Base-by-base conservation (phyloP, 202 grass and related monocot species). In the Elaeis oleifera region DNA sequence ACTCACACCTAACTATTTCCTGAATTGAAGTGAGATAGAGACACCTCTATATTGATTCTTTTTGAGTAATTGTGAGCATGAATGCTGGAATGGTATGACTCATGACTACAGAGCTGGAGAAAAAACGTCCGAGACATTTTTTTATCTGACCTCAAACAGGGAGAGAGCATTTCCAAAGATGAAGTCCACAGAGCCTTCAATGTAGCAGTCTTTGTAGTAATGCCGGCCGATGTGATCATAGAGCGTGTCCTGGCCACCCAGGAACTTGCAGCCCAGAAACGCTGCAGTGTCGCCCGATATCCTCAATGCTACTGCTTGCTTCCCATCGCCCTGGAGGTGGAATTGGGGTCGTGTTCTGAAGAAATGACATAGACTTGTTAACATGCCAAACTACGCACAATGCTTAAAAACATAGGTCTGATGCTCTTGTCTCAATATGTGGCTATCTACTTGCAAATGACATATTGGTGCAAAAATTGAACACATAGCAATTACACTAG, bases 151-250 rank as follows among this genome's bases (percentile, higher is more conserved):
- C 90, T 90, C 83, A 29, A 72, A 95, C 11, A 95, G 78, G 2
- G 90, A 90, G 59, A 90, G 86, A 50, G 90, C 90, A 29, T 95
- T 87, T 53, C 90, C 90, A 57, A 95, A 95, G 72, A 95, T 95
- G 83, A 95, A 95, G 62, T 95, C 90, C 1, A 95, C 79, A 22
- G 86, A 95, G 5, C 90, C 90, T 36, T 95, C 83, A 63, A 95
- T 84, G 83, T 90, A 95, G 72, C 90, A 95, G 0, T 95, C 90
- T 71, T 95, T 95, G 78, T 95, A 95, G 75, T 87, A 95, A 73
- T 90, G 90, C 7, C 90, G 67, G 0, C 90, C 90, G 1, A 83
- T 31, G 65, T 95, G 86, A 39, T 95, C 90, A 8, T 95, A 90
- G 20, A 95, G 78, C 75, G 90, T 95, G 86, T 95, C 90, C 77